Conservation (phyloP, 2,329 filamentous ascomycete genomes). For the Phialophora chinensis region DNA sequence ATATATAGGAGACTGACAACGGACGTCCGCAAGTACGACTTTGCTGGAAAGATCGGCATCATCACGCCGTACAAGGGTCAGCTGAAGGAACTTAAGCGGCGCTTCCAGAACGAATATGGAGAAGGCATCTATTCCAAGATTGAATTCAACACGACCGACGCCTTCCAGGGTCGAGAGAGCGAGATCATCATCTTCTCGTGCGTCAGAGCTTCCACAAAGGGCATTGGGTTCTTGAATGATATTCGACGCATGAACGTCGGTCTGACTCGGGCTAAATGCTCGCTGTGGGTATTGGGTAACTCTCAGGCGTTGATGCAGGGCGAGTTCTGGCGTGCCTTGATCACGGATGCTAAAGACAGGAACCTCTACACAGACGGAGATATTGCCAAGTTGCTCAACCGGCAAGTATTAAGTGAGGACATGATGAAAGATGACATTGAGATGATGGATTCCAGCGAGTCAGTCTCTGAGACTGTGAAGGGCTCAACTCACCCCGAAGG, state of each 20-base stretch:
- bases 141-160: constrained; percentile 99
- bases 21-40: constrained; percentile 72
- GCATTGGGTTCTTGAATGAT: constrained; percentile 97
- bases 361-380: constrained; percentile 77
- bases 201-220: constrained; percentile 87
- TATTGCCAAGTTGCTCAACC: constrained; percentile 60
- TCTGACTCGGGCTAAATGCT: constrained; percentile 93
- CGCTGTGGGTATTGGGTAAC: constrained; percentile 94
- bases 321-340: constrained; percentile 86
- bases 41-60: constrained; percentile 86
- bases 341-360: constrained; percentile 77
- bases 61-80: constrained; percentile 99
- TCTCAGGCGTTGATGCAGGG: constrained; percentile 84
- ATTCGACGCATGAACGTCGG: constrained; percentile 99
- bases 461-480: constrained; percentile 13
- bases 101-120: constrained; percentile 76
- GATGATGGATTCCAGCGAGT: constrained; percentile 46
- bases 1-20: constrained; percentile 79
- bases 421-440: constrained; percentile 51
- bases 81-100: constrained; percentile 75
- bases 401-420: constrained; percentile 55
- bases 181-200: constrained; percentile 99
- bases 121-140: constrained; percentile 75
- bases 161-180: constrained; percentile 94
- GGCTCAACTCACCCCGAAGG: constrained; percentile 3